Conservation (phyloP, 345 rosid species). For the Eucalyptus cladocalyx region DNA sequence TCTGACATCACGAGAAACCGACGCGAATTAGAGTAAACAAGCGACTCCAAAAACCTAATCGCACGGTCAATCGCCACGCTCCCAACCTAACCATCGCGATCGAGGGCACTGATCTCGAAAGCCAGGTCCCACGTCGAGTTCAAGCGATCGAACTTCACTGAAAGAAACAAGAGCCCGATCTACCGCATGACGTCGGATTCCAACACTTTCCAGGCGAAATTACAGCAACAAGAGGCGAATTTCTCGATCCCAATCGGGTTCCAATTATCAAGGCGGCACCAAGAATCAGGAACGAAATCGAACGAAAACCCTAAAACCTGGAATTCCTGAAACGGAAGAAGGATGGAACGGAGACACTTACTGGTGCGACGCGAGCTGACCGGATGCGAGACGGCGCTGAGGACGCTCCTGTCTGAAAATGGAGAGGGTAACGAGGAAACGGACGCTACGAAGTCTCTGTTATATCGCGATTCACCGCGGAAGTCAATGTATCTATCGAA, state of each 20-base stretch:
- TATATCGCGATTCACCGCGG: not conserved
- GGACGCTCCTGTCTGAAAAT: not conserved
- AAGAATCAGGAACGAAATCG: not conserved
- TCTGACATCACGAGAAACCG: not conserved
- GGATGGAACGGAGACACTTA: not conserved
- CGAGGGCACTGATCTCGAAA: not conserved
- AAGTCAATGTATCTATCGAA: not conserved
- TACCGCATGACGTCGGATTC: not conserved
- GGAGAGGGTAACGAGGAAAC: not conserved
- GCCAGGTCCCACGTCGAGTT: not conserved
- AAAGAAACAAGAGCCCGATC: not conserved
- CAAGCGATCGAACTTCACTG: not conserved
- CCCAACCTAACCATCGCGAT: not conserved
- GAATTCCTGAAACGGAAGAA: not conserved
- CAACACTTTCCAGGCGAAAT: not conserved
- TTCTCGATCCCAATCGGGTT: not conserved
- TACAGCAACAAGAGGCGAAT: not conserved
- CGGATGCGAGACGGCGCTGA: not conserved
- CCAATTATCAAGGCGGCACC: not conserved
- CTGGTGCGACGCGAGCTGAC: not conserved
- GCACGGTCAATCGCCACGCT: not conserved
- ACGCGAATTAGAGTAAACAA: not conserved
- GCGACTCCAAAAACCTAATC: not conserved
- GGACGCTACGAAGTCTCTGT: not conserved
- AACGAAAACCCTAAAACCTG: not conserved